Base-by-base conservation (phyloP, 768 basidiomycete genomes). In the Vishniacozyma victoriae region DNA sequence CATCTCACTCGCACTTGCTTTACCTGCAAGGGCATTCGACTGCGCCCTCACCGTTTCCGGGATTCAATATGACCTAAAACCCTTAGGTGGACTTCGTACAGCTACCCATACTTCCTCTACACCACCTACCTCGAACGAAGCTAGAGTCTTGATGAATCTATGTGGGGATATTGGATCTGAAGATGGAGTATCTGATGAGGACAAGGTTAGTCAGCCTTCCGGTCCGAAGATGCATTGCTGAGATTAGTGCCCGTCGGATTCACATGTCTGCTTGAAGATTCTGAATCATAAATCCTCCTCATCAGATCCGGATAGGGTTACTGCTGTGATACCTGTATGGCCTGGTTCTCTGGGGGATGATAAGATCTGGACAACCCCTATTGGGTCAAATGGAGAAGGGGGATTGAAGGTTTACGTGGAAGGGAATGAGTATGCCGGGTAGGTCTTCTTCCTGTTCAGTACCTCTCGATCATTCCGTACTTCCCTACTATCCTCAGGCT, bases 371-470 rank as follows among this genome's bases (percentile, higher is more conserved):
- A 48, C 53, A 15, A 52, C 51, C 15, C 44, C 62, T 0, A 47
- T 64, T 19, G 59, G 56, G 14, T 52, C 55, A 26, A 56, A 58
- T 13, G 61, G 62, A 6, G 43, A 57, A 42, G 59, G 62, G 12
- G 71, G 69, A 16, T 22, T 67, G 25, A 59, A 60, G 19, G 57
- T 73, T 36, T 55, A 44, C 22, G 62, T 71, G 1, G 40, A 48
- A n/a, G 72, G 70, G n/a, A 45, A 57, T 16, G 62, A 62, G 5
- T 73, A 67, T 48, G 67, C 67, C 11, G 70, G 62, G 71, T 71
- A 46, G 53, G 71, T 55, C n/a, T n/a, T n/a, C n/a, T n/a, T n/a
- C n/a, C n/a, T n/a, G n/a, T n/a, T n/a, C n/a, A n/a, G n/a, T n/a
- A n/a, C 29, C 24, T 39, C n/a, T 27, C 46, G 9, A 31, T 39